A percentile compares a stretch with the other conserved stretches of the same genome.
Evolutionary conservation across 352 stramenopile species (phyloP).

Genomic region (Globisporangium nunn): DNA sequence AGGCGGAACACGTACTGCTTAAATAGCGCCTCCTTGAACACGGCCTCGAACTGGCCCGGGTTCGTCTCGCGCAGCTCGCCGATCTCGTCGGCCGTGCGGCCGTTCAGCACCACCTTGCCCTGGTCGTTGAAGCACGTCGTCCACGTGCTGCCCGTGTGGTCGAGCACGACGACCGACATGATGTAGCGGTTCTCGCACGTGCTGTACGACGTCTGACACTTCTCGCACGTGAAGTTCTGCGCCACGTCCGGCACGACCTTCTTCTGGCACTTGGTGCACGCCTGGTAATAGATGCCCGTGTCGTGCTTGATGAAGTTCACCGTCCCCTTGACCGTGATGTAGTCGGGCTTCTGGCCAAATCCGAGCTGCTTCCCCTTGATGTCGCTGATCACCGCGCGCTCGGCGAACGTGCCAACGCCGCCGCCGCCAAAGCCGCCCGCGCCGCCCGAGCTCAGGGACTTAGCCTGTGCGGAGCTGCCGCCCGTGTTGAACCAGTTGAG

Average conservation of each 20-base stretch:
- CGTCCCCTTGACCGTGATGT: constrained; percentile 93
- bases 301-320: constrained; percentile 98
- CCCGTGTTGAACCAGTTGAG: constrained; percentile 83
- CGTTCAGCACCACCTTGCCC: constrained; percentile 90
- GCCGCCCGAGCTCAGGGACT: constrained; percentile 68
- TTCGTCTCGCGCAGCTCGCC: constrained; percentile 79
- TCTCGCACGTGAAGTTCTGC: constrained; percentile 94
- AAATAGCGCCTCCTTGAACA: constrained; percentile 92
- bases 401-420: constrained; percentile 71
- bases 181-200: constrained; percentile 95
- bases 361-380: constrained; percentile 96
- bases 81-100: constrained; percentile 91
- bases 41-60: constrained; percentile 86
- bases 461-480: constrained; percentile 54
- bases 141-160: constrained; percentile 93
- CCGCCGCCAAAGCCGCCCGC: constrained; percentile 66
- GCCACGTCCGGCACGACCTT: constrained; percentile 91
- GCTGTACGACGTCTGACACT: constrained; percentile 92
- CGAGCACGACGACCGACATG: constrained; percentile 89
- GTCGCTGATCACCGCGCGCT: constrained; percentile 85
- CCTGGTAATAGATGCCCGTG: constrained; percentile 81
- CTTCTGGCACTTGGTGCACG: constrained; percentile 87
- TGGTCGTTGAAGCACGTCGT: constrained; percentile 97
- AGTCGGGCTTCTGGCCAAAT: constrained; percentile 95
- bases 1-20: constrained; percentile 84